A percentile compares a stretch with the other conserved stretches of the same genome.
These are phyloP conservation scores for Cystoisospora suis DNA, from an alignment of 169 alveolate genomes.

Conservation along the genomic window DNA sequence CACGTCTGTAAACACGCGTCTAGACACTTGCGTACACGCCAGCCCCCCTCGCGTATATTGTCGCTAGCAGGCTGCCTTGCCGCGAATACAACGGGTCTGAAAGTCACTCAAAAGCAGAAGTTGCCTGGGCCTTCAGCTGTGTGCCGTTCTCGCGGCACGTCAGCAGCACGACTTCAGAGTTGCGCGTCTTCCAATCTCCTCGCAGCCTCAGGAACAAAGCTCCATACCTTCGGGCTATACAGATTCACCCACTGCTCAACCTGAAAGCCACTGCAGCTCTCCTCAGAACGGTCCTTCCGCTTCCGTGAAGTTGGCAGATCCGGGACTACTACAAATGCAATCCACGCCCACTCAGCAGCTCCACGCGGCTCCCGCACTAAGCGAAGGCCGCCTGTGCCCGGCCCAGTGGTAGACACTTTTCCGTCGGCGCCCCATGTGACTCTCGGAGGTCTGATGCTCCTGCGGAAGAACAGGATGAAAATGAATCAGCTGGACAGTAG, in stretches of 20 bases:
- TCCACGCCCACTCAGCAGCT: background rate
- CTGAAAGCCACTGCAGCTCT: background rate
- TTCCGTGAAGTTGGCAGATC: background rate
- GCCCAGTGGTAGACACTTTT: background rate
- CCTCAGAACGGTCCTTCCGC: background rate
- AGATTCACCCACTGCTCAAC: background rate
- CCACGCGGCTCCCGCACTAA: background rate
- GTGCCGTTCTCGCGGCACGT: too few species aligned
- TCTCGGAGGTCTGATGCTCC: background rate
- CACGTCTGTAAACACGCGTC: too few species aligned
- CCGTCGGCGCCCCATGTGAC: background rate
- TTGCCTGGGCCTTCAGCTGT: too few species aligned
- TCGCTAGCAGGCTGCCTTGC: too few species aligned
- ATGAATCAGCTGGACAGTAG: too few species aligned
- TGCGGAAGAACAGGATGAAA: background rate
- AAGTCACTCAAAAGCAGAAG: too few species aligned
- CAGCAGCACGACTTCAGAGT: too few species aligned
- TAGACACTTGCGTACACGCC: too few species aligned
- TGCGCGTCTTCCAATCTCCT: background rate
- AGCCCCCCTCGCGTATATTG: too few species aligned
- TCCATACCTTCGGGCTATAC: conserved; percentile 8
- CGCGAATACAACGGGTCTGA: too few species aligned
- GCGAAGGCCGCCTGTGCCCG: conserved; percentile 30
- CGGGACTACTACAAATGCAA: background rate
- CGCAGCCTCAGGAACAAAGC: background rate